Evolutionary conservation across 345 rosid species (phyloP), one percentile per base, ranked within the genome.

Genomic region (Rhizophora apiculata): DNA sequence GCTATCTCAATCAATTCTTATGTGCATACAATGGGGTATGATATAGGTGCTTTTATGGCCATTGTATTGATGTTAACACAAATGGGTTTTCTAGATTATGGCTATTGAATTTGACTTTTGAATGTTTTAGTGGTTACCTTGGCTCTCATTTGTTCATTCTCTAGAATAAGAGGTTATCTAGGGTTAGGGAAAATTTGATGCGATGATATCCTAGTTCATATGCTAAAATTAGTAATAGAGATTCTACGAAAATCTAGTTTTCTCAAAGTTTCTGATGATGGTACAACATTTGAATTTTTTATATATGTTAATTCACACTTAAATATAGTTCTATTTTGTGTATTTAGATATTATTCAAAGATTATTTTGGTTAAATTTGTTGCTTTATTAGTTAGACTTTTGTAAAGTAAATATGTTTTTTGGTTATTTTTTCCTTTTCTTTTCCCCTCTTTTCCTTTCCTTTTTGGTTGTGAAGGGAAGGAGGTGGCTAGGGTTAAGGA

Each of bases 141-240:
- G 53, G 62, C 79, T 75, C 79, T 83, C 22, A 68, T 83, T 51
- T 83, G 84, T 57, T 80, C 84, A 51, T 83, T 80, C 72, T 74
- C 82, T 64, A 79, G 81, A 70, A 78, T 80, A 75, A 75, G 86
- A 53, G 79, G 64, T 39, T 65, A 72, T 63, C 77, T 83, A 24
- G 79, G 82, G 31, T 71, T 80, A 60, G 79, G 77, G 46, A 68
- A 70, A 56, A 39, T 55, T n/a, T 70, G 43, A 68, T 64, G 78
- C 1, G 74, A 78, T 39, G 82, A 80, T 46, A 70, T 80, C 57
- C 76, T 84, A 37, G 8, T 48, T 8, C 13, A 6, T 5, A 4
- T 72, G 20, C 24, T 80, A 19, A 66, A 72, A 18, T 49, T 66
- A 30, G 68, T 82, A 5, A 78, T 82, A 57, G 70, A 70, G 63